Evolutionary conservation across 192 early-diverging fungal genomes (phyloP).

Genomic region (Backusella psychrophila): DNA sequence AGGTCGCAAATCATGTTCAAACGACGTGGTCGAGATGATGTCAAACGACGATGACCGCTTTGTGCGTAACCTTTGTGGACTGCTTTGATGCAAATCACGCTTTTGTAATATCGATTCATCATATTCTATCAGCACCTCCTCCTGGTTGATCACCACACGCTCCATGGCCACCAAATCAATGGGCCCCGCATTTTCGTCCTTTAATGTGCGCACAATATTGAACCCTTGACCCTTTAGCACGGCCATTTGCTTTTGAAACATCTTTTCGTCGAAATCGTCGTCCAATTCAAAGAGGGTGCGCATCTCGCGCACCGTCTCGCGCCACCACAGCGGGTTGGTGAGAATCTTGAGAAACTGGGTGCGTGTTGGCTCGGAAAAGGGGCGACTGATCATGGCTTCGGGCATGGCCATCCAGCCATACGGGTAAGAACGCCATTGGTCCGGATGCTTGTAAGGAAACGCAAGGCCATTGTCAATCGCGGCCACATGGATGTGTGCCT

Average conservation of each 20-base stretch:
- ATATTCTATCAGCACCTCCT: constrained; percentile 43
- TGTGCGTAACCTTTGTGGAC: constrained; percentile 5
- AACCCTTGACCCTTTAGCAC: constrained; percentile 86
- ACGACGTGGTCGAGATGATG: neutral
- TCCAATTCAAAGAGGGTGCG: constrained; percentile 67
- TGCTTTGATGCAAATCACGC: neutral
- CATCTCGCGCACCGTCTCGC: constrained; percentile 65
- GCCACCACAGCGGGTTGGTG: constrained; percentile 77
- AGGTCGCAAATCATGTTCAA: constrained; percentile 4
- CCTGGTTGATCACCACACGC: constrained; percentile 46
- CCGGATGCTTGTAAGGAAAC: constrained; percentile 91
- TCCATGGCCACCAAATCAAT: constrained; percentile 49
- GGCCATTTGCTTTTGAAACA: constrained; percentile 79
- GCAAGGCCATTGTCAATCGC: constrained; percentile 95
- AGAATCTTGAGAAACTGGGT: constrained; percentile 66
- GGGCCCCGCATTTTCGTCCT: constrained; percentile 50
- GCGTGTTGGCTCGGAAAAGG: constrained; percentile 73
- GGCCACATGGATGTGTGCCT: constrained; percentile 69
- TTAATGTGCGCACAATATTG: constrained; percentile 75
- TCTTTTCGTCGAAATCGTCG: constrained; percentile 73
- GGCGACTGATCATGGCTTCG: constrained; percentile 48
- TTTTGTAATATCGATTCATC: constrained; percentile 17
- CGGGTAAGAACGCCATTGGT: constrained; percentile 85
- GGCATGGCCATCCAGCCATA: constrained; percentile 88
- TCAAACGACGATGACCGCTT: constrained; percentile 29